Evolutionary conservation across 495 filamentous ascomycete genomes (phyloP).

Genomic region (Neurospora sp.): DNA sequence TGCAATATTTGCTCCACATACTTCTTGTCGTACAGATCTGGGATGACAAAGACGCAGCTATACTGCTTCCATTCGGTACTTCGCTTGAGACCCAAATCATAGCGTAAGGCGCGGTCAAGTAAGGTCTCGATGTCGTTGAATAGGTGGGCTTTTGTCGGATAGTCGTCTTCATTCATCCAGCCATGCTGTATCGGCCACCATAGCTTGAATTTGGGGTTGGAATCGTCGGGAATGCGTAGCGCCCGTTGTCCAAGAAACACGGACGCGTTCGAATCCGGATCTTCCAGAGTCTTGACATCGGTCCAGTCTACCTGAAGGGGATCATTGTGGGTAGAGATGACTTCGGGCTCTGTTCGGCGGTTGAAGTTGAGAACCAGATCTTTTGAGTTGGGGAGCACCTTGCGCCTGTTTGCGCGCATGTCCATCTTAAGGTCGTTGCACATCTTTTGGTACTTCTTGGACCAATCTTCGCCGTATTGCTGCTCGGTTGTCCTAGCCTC

Average conservation of each 20-base stretch:
- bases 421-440: slow-evolving; percentile 74
- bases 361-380: slow-evolving; percentile 92
- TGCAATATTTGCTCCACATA: slow-evolving; percentile 80
- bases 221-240: slow-evolving; percentile 75
- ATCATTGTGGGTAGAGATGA: slow-evolving; percentile 89
- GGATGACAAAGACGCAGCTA: slow-evolving; percentile 88
- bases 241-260: slow-evolving; percentile 76
- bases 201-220: slow-evolving; percentile 80
- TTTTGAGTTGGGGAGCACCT: slow-evolving; percentile 90
- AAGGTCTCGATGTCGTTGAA: slow-evolving; percentile 79
- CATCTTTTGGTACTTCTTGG: slow-evolving; percentile 68
- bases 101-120: slow-evolving; percentile 74
- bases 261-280: slow-evolving; percentile 45
- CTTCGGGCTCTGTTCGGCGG: slow-evolving; percentile 64
- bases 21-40: slow-evolving; percentile 88
- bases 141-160: slow-evolving; percentile 61
- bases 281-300: slow-evolving; percentile 51
- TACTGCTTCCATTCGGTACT: slow-evolving; percentile 81
- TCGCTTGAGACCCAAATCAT: slow-evolving; percentile 65
- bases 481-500: slow-evolving; percentile 58
- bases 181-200: slow-evolving; percentile 86
- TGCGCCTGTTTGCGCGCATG: slow-evolving; percentile 86
- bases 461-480: slow-evolving; percentile 81
- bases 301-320: slow-evolving; percentile 92
- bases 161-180: slow-evolving; percentile 83